Conservation (phyloP, 495 filamentous ascomycete species). For the Corynascus novoguineensis region DNA sequence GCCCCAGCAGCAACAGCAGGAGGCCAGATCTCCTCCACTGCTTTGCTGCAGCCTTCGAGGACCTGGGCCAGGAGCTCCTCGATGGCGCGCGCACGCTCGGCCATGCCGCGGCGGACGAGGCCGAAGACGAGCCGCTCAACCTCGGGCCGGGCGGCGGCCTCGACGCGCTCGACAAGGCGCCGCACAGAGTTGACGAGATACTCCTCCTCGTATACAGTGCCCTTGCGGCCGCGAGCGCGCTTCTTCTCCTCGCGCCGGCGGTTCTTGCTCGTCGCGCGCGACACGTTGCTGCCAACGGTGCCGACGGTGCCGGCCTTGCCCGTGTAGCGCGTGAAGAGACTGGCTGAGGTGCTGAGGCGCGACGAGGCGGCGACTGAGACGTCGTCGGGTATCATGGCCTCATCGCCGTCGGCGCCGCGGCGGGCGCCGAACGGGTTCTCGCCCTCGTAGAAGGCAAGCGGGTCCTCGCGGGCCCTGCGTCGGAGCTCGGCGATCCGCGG, state of each 20-base stretch:
- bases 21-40: conserved; percentile 64
- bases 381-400: conserved; percentile 77
- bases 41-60: conserved; percentile 56
- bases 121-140: conserved; percentile 66
- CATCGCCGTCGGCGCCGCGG: conserved; percentile 35
- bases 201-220: conserved; percentile 95
- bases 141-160: conserved; percentile 60
- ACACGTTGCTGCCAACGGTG: conserved; percentile 59
- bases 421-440: conserved; percentile 41
- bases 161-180: conserved; percentile 81
- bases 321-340: conserved; percentile 89
- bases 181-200: conserved; percentile 84
- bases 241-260: conserved; percentile 87
- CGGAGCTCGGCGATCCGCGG: conserved; percentile 79
- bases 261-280: conserved; percentile 76
- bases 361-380: conserved; percentile 84
- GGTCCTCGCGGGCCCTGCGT: conserved; percentile 71
- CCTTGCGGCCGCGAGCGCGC: conserved; percentile 87
- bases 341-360: conserved; percentile 66
- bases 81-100: conserved; percentile 74
- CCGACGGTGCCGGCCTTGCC: conserved; percentile 55
- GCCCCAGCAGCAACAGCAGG: conserved; percentile 24
- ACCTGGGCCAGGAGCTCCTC: conserved; percentile 68
- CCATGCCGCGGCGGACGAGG: conserved; percentile 73
- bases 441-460: conserved; percentile 71